phyloP scores from a whole-genome alignment of 257 asterid genomes.

The Solanum piurae region DNA sequence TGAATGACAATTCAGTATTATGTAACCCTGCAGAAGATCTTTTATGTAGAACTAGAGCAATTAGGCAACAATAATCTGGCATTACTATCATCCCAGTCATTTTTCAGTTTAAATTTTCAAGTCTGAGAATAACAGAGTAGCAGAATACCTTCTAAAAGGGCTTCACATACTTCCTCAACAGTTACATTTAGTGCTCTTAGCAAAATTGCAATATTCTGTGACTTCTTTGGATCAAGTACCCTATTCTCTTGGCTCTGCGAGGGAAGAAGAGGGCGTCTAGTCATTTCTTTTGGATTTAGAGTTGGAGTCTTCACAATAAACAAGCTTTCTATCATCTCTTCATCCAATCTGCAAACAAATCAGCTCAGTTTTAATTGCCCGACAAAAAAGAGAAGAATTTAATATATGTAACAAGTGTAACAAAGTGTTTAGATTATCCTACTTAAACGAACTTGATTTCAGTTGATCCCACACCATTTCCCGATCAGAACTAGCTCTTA shows the following conservation, averaged over 20 bases:
- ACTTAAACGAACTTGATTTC: constrained; percentile 84
- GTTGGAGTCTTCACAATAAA: constrained; percentile 59
- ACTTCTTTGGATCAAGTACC: constrained; percentile 89
- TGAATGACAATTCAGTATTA: background rate
- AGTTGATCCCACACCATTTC: constrained; percentile 99
- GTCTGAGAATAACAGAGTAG: background rate
- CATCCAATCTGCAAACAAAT: constrained; percentile 58
- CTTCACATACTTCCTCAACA: constrained; percentile 91
- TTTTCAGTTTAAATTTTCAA: background rate
- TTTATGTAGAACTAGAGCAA: background rate
- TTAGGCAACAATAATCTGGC: background rate
- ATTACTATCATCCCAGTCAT: background rate
- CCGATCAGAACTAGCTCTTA: constrained; percentile 83
- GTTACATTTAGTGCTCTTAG: constrained; percentile 89
- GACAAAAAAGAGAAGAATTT: background rate
- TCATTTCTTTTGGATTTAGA: constrained; percentile 46
- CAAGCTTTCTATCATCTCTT: constrained; percentile 94
- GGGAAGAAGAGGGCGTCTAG: constrained; percentile 56
- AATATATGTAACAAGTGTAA: background rate
- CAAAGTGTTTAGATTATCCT: constrained; percentile 11
- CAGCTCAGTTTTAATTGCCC: background rate
- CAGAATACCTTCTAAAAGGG: constrained; percentile 69
- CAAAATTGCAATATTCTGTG: constrained; percentile 81
- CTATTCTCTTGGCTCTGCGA: constrained; percentile 47
- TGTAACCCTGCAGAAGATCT: background rate